Evolutionary conservation across 345 rosid genomes (phyloP).

Genomic region (Eucalyptus brandiana): DNA sequence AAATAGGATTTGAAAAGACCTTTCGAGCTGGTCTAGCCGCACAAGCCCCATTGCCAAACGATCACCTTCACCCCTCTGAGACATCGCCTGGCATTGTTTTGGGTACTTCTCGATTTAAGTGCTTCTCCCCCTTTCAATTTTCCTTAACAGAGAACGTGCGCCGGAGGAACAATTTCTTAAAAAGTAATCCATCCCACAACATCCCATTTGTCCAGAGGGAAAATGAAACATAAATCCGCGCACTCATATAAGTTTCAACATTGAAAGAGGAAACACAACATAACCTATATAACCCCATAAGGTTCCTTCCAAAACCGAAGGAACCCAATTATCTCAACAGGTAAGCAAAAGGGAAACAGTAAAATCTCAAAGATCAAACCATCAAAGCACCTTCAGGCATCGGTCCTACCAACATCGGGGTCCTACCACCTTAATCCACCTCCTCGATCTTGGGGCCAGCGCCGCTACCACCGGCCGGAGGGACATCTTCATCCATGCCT

Average conservation of each 20-base stretch:
- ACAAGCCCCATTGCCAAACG: neutral
- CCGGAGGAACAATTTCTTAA: neutral
- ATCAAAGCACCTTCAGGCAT: neutral
- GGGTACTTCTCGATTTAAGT: neutral
- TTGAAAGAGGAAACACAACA: neutral
- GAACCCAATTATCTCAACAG: neutral
- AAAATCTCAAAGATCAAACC: neutral
- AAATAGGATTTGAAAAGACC: too few species aligned
- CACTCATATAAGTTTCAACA: neutral
- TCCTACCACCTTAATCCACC: neutral
- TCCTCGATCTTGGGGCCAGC: slow-evolving; percentile 8
- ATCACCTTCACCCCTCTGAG: neutral
- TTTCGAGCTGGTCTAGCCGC: too few species aligned
- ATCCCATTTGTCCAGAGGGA: too few species aligned
- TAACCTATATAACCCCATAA: neutral
- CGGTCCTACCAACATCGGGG: neutral
- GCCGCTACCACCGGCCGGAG: slow-evolving; percentile 5
- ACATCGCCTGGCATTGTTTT: neutral
- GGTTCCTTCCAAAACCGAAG: neutral
- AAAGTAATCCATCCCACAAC: too few species aligned
- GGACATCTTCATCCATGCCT: neutral
- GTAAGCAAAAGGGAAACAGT: neutral
- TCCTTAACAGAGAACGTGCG: neutral
- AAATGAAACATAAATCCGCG: neutral
- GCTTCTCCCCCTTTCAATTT: neutral